Evolutionary conservation across 73 alveolate species (phyloP), one percentile per base, ranked within the genome.

Genomic region (Tetrahymena thermophila): DNA sequence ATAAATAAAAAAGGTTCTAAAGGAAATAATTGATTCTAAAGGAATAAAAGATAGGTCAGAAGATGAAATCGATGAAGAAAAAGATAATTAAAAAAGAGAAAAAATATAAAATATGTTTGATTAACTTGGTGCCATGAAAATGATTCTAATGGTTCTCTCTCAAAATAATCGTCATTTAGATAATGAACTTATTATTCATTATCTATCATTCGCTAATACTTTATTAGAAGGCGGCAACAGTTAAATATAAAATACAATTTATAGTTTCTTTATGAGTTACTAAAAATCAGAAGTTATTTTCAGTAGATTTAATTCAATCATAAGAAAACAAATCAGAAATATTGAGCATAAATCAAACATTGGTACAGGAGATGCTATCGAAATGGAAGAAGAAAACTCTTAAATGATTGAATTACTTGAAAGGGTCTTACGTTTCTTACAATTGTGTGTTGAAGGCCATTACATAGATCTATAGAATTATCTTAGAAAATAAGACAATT

Each of bases 381-480:
- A 71, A 71, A 31, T 31, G 35, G 89, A 71, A 13, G 89, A 71
- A 28, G 89, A 71, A 71, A 71, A 71, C 31, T 14, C 35, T 19
- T 28, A 28, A 71, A 71, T 71, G 89, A 71, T 71, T 23, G 40
- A 71, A 19, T 23, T 42, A 2, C 34, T 58, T 17, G 89, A 85
- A 34, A 42, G 50, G n/a, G 96, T 96, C 14, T 40, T 96, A 37
- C 94, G 96, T 40, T 93, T 96, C 94, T 43, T 96, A n/a, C 94
- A 96, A 94, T 84, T 93, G 28, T 94, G 96, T 40, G 96, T 96
- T 93, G 98, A 96, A 93, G 96, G 96, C 15, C 98, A 96, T 89
- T 93, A 96, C 85, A 55, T 43, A 37, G 93, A 95, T 31, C 35
- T 96, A 4, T 85, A 96, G 50, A 96, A 96, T 57, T 96, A 96